A percentile compares a stretch with the other conserved stretches of the same genome.
Evolutionary conservation across 768 basidiomycete genomes (phyloP).

Genomic region (Hericium alpestre): DNA sequence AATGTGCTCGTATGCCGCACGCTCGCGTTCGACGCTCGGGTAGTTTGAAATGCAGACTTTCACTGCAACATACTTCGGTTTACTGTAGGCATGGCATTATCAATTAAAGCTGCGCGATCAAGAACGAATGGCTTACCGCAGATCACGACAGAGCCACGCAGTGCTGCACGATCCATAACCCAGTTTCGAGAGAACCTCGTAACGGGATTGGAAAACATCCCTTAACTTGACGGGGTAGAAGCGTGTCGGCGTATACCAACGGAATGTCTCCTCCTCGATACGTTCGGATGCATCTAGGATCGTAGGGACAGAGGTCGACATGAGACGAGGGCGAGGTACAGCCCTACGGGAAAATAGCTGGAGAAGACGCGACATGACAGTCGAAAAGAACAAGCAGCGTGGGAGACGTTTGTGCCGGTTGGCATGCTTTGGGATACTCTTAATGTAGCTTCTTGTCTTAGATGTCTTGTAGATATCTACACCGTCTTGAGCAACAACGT

Average conservation of each 20-base stretch:
- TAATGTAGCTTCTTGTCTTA: too few relatives aligned
- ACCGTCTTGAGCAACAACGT: too few relatives aligned
- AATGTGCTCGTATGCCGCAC: constrained; percentile 1
- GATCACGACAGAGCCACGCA: constrained; percentile 21
- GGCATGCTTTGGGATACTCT: too few relatives aligned
- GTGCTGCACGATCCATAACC: constrained; percentile 22
- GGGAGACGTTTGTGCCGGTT: too few relatives aligned
- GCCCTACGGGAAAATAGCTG: background rate
- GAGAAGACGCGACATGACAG: background rate
- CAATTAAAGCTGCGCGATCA: background rate
- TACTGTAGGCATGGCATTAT: background rate
- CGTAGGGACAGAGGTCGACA: background rate
- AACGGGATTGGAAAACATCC: constrained; percentile 20
- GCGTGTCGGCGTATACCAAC: constrained; percentile 11
- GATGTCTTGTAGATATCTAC: too few relatives aligned
- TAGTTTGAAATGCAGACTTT: constrained; percentile 3
- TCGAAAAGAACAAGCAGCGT: background rate
- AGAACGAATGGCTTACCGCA: constrained; percentile 1
- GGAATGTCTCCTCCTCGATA: constrained; percentile 20
- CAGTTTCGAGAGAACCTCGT: constrained; percentile 24
- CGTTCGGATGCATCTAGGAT: background rate
- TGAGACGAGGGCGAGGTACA: background rate
- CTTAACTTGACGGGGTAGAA: constrained; percentile 25
- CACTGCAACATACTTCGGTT: constrained; percentile 1
- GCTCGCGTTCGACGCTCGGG: background rate